phyloP scores from a whole-genome alignment of 768 basidiomycete species.

The Pulveroboletus sp. region DNA sequence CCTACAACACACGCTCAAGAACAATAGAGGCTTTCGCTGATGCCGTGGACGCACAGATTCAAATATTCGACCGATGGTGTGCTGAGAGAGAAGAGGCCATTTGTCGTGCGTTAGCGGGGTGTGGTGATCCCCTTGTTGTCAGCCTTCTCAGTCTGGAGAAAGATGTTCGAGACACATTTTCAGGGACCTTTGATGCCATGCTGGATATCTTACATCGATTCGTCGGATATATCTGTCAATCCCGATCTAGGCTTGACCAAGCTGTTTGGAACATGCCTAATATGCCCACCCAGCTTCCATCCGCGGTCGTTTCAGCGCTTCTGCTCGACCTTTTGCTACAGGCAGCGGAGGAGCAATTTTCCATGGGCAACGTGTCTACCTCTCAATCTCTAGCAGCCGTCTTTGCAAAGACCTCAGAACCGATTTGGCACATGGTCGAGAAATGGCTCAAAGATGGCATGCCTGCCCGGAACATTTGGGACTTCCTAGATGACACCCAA shows the following conservation, averaged over 20 bases:
- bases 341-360: constrained; percentile 53
- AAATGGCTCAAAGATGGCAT: constrained; percentile 73
- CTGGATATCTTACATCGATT: constrained; percentile 43
- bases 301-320: constrained; percentile 50
- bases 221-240: constrained; percentile 28
- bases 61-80: constrained; percentile 64
- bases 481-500: constrained; percentile 15
- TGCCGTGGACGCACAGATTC: constrained; percentile 59
- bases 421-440: constrained; percentile 69
- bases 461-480: constrained; percentile 41
- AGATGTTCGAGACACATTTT: constrained; percentile 51
- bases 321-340: constrained; percentile 61
- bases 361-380: constrained; percentile 51
- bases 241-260: constrained; percentile 22
- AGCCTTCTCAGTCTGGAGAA: constrained; percentile 67
- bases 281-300: constrained; percentile 37
- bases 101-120: constrained; percentile 51
- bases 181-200: constrained; percentile 53
- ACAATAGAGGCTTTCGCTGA: constrained; percentile 84
- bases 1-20: constrained; percentile 35
- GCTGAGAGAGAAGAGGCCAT: constrained; percentile 63
- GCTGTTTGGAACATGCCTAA: constrained; percentile 40
- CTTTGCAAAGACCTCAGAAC: constrained; percentile 60
- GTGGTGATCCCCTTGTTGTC: constrained; percentile 39
- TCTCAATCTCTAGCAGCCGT: constrained; percentile 56